Percentiles rank a stretch among this genome's conserved stretches.
These are phyloP conservation scores for Pisolithus marmoratus DNA, from an alignment of 768 basidiomycete species.

Conservation along the genomic window DNA sequence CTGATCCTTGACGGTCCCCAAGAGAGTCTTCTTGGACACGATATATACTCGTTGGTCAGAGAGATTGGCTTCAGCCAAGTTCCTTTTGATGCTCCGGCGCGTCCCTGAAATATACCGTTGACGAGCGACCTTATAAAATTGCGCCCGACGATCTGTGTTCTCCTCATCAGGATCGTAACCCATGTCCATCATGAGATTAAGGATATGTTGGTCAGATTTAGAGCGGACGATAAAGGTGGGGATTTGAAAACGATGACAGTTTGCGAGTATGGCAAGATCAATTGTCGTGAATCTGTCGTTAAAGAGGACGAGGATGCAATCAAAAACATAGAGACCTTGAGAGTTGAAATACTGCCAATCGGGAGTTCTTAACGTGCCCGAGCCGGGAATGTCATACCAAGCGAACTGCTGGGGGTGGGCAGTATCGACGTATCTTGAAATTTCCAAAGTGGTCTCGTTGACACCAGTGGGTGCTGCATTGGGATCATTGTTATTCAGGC, in stretches of 20 bases:
- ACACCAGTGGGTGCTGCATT: conserved; percentile 21
- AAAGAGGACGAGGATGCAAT: conserved; percentile 10
- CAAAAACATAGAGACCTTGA: conserved; percentile 22
- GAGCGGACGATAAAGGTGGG: conserved; percentile 24
- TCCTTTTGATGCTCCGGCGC: conserved; percentile 3
- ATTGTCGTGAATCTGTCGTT: conserved; percentile 21
- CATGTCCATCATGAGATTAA: conserved; percentile 7
- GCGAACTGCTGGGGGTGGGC: conserved; percentile 9
- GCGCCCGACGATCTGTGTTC: not conserved
- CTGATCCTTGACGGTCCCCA: not conserved
- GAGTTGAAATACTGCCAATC: conserved; percentile 26
- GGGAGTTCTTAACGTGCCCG: conserved; percentile 19
- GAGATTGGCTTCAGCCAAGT: conserved; percentile 8
- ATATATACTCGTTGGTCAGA: conserved; percentile 13
- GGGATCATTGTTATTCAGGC: conserved; percentile 12
- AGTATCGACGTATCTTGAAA: conserved; percentile 18
- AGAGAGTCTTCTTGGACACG: conserved; percentile 10
- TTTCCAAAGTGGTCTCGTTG: conserved; percentile 17
- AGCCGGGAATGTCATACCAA: conserved; percentile 28
- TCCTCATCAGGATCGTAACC: conserved; percentile 6
- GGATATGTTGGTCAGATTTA: conserved; percentile 18
- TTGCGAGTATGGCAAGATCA: conserved; percentile 21
- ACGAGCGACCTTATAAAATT: conserved; percentile 2
- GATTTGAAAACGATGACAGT: conserved; percentile 18
- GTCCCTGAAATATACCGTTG: conserved; percentile 6